Evolutionary conservation across 1,284 basidiomycete species (phyloP).

Genomic region (Malassezia arunalokei): DNA sequence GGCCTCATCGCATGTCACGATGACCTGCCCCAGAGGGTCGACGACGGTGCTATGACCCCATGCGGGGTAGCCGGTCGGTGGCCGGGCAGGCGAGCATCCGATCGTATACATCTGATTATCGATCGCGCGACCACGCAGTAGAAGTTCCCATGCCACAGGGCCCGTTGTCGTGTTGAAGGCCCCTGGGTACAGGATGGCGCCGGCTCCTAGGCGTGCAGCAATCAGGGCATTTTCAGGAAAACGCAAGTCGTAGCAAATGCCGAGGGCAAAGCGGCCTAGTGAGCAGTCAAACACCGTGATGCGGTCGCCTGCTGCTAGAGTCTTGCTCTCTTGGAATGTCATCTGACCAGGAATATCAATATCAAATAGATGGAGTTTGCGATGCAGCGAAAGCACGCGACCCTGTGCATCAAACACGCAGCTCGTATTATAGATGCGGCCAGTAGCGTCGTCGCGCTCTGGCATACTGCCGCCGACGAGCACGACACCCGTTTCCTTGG

Average conservation of each 20-base stretch:
- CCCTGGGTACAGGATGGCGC: slow-evolving; percentile 66
- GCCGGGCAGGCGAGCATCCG: slow-evolving; percentile 89
- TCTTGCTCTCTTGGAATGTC: slow-evolving; percentile 95
- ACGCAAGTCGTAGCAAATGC: slow-evolving; percentile 65
- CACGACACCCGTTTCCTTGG: slow-evolving; percentile 70
- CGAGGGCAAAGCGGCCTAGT: slow-evolving; percentile 76
- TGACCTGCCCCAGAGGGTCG: slow-evolving; percentile 57
- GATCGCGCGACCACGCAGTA: slow-evolving; percentile 74
- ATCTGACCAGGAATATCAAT: slow-evolving; percentile 96
- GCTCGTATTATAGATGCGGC: slow-evolving; percentile 41
- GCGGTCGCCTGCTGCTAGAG: slow-evolving; percentile 65
- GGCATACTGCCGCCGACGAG: slow-evolving; percentile 64
- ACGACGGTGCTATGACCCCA: slow-evolving; percentile 40
- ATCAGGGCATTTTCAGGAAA: slow-evolving; percentile 93
- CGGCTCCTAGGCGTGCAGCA: slow-evolving; percentile 71
- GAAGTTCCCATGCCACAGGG: slow-evolving; percentile 87
- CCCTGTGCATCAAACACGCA: slow-evolving; percentile 72
- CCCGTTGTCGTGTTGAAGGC: slow-evolving; percentile 62
- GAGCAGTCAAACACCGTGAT: slow-evolving; percentile 79
- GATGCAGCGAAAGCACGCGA: slow-evolving; percentile 70
- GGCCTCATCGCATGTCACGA: slow-evolving; percentile 64
- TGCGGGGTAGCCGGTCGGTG: slow-evolving; percentile 51
- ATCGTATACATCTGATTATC: slow-evolving; percentile 92
- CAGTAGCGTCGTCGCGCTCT: slow-evolving; percentile 31
- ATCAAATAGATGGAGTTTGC: slow-evolving; percentile 94